phyloP scores from a whole-genome alignment of 495 filamentous ascomycete species.

The Terfezia boudieri region DNA sequence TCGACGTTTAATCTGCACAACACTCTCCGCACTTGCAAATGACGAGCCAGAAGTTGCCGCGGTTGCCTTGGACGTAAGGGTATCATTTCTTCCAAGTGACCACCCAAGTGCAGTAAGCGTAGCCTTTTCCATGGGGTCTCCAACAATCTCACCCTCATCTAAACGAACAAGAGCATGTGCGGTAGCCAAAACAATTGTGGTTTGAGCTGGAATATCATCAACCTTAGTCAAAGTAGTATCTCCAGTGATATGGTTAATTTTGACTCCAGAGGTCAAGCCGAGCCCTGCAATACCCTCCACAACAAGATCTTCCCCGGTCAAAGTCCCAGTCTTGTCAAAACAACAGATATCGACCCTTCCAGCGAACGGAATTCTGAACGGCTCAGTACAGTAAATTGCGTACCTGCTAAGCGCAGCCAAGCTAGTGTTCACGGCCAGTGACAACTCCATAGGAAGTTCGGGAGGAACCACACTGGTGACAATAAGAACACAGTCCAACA shows the following conservation, averaged over 20 bases:
- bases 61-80: conserved; percentile 37
- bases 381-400: conserved; percentile 97
- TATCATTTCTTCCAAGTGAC: conserved; percentile 73
- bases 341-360: conserved; percentile 91
- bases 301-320: conserved; percentile 91
- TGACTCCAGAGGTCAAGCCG: conserved; percentile 28
- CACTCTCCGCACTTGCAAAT: conserved; percentile 24
- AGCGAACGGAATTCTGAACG: conserved; percentile 96
- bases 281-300: conserved; percentile 94
- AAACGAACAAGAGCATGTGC: conserved; percentile 89
- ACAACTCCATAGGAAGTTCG: conserved; percentile 95
- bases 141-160: conserved; percentile 91
- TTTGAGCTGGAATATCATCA: conserved; percentile 39
- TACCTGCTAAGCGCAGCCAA: conserved; percentile 80
- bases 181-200: conserved; percentile 80
- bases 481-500: conserved; percentile 93
- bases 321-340: conserved; percentile 95
- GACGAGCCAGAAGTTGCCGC: conserved; percentile 25
- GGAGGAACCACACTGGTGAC: conserved; percentile 93
- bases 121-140: conserved; percentile 98
- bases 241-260: conserved; percentile 33
- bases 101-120: conserved; percentile 76
- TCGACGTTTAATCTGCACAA: conserved; percentile 77
- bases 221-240: conserved; percentile 33
- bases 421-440: conserved; percentile 95